Percentiles rank a stretch among this genome's conserved stretches.
Conservation (phyloP, 305 asterid genomes). For the Nicotiana rustica region DNA sequence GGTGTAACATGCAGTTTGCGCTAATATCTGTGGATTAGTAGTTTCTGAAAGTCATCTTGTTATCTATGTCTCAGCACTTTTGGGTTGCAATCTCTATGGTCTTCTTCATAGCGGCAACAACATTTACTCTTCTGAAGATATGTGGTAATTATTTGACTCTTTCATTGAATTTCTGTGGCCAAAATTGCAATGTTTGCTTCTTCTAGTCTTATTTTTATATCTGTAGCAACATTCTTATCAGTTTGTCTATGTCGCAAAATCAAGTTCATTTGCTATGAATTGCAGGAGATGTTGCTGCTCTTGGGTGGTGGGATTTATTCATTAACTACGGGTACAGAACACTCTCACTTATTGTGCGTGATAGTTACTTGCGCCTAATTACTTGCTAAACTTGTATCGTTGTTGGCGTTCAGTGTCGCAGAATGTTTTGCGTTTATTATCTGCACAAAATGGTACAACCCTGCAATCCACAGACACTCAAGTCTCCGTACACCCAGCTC, state of each 20-base stretch:
- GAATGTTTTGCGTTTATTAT: slow-evolving; percentile 94
- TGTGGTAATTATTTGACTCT: slow-evolving; percentile 60
- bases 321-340: slow-evolving; percentile 81
- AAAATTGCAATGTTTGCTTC: not conserved
- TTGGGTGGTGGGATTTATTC: slow-evolving; percentile 99
- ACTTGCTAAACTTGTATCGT: slow-evolving; percentile 40
- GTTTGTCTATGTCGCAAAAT: too few relatives aligned
- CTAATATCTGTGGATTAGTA: slow-evolving; percentile 20
- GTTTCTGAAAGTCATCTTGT: slow-evolving; percentile 33
- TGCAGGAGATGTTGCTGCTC: slow-evolving; percentile 95
- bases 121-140: slow-evolving; percentile 88
- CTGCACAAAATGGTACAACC: slow-evolving; percentile 98
- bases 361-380: slow-evolving; percentile 16
- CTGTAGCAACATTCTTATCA: not conserved
- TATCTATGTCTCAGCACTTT: slow-evolving; percentile 78
- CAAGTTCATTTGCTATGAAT: slow-evolving; percentile 3
- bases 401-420: slow-evolving; percentile 75
- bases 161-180: not conserved
- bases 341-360: not conserved
- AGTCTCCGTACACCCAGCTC: slow-evolving; percentile 53
- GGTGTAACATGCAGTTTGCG: not conserved
- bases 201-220: not conserved
- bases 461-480: slow-evolving; percentile 84
- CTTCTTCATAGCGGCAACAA: slow-evolving; percentile 93
- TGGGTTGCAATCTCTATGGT: slow-evolving; percentile 99